These are phyloP conservation scores for Solanum boliviense DNA, from an alignment of 257 asterid genomes.

Conservation along the genomic window DNA sequence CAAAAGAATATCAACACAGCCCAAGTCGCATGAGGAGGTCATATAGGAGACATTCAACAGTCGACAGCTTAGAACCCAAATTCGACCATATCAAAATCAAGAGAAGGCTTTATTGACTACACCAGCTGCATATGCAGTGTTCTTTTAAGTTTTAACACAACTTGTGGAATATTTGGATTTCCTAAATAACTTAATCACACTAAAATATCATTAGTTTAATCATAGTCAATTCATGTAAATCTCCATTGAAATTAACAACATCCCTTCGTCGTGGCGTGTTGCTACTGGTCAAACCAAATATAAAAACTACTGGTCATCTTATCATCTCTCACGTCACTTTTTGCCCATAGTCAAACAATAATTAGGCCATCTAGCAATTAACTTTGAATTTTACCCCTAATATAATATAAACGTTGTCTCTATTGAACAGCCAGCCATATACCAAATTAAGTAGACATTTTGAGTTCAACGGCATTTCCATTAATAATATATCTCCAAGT, in stretches of 20 bases:
- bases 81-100: background rate
- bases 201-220: background rate
- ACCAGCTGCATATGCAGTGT: background rate
- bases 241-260: background rate
- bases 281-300: background rate
- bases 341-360: slow-evolving; percentile 8
- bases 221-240: background rate
- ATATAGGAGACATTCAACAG: background rate
- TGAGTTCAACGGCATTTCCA: background rate
- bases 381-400: background rate
- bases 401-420: background rate
- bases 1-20: background rate
- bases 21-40: background rate
- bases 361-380: slow-evolving; percentile 3
- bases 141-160: background rate
- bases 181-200: background rate
- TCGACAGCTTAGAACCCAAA: slow-evolving; percentile 2
- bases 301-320: background rate
- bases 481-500: background rate
- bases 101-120: background rate
- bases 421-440: background rate
- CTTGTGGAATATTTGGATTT: background rate
- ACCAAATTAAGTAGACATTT: background rate
- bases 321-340: background rate
- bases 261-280: background rate